A percentile compares a stretch with the other conserved stretches of the same genome.
These are phyloP conservation scores for Takakia lepidozioides DNA, from an alignment of 225 moss, liverwort and hornwort species.

Conservation along the genomic window DNA sequence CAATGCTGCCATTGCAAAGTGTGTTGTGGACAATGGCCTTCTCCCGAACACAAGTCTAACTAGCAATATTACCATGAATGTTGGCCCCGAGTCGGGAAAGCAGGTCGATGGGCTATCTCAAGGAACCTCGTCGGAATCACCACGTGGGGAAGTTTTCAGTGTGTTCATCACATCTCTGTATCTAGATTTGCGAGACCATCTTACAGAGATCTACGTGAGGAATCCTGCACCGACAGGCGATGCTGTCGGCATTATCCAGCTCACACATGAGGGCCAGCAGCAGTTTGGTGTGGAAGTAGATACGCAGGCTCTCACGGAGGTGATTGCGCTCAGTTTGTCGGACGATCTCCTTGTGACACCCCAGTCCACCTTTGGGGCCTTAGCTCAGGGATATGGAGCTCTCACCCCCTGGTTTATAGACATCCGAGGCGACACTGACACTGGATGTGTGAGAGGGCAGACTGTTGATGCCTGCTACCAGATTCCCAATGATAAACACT, in stretches of 20 bases:
- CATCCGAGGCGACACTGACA: conserved; percentile 3
- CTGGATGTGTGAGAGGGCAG: conserved; percentile 16
- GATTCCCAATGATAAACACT: conserved; percentile 17
- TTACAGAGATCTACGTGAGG: conserved; percentile 25
- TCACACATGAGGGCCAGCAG: conserved; percentile 40
- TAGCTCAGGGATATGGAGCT: conserved; percentile 48
- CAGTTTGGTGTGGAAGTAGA: conserved; percentile 44
- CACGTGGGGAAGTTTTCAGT: neutral
- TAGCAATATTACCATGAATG: neutral
- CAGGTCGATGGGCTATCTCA: neutral
- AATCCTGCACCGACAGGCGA: conserved; percentile 14
- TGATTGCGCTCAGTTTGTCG: conserved; percentile 35
- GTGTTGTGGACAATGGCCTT: conserved; percentile 26
- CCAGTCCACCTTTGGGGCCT: conserved; percentile 51
- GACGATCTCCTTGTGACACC: conserved; percentile 42
- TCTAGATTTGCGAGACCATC: conserved; percentile 23
- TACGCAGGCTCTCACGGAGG: conserved; percentile 45
- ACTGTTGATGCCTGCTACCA: conserved; percentile 21
- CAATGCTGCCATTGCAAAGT: conserved; percentile 25
- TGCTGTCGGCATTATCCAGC: conserved; percentile 31
- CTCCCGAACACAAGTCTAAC: conserved; percentile 12
- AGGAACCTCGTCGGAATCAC: neutral
- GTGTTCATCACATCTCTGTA: conserved; percentile 47
- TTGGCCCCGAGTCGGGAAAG: neutral
- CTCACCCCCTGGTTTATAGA: conserved; percentile 72